Evolutionary conservation across 345 rosid species (phyloP).

Genomic region (Gossypium sturtianum): DNA sequence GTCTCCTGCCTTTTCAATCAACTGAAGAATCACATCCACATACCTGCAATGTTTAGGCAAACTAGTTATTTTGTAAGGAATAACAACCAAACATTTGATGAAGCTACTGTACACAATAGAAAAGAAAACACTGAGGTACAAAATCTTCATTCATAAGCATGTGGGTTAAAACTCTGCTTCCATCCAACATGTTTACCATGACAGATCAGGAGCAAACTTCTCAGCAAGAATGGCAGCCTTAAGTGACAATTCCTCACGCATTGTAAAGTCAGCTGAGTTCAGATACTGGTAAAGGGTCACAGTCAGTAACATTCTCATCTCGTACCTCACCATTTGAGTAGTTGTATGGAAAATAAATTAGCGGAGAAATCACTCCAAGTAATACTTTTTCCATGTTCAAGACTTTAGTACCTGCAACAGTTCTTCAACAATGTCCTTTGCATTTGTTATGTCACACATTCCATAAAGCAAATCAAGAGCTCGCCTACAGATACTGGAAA

Average conservation of each 20-base stretch:
- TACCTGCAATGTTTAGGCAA: constrained; percentile 44
- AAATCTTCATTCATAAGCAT: background rate
- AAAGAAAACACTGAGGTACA: background rate
- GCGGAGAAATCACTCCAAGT: background rate
- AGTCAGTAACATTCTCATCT: constrained; percentile 14
- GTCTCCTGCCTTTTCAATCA: constrained; percentile 99
- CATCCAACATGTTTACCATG: constrained; percentile 57
- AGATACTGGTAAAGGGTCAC: constrained; percentile 61
- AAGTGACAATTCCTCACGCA: constrained; percentile 96
- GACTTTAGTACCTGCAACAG: constrained; percentile 63
- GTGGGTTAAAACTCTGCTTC: background rate
- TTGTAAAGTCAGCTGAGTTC: constrained; percentile 89
- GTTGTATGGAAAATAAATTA: background rate
- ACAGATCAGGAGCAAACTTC: constrained; percentile 98
- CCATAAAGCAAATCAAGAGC: constrained; percentile 98
- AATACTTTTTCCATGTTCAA: background rate
- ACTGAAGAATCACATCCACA: constrained; percentile 97
- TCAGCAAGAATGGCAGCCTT: constrained; percentile 99
- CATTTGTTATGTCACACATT: constrained; percentile 98
- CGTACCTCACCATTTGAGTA: background rate
- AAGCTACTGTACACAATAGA: background rate
- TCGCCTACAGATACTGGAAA: constrained; percentile 89
- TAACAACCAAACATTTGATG: background rate
- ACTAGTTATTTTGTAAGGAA: background rate
- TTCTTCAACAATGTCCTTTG: constrained; percentile 99